A percentile compares a stretch with the other conserved stretches of the same genome.
Evolutionary conservation across 441 rosid species (phyloP).

Genomic region (Jatropha podagrica): DNA sequence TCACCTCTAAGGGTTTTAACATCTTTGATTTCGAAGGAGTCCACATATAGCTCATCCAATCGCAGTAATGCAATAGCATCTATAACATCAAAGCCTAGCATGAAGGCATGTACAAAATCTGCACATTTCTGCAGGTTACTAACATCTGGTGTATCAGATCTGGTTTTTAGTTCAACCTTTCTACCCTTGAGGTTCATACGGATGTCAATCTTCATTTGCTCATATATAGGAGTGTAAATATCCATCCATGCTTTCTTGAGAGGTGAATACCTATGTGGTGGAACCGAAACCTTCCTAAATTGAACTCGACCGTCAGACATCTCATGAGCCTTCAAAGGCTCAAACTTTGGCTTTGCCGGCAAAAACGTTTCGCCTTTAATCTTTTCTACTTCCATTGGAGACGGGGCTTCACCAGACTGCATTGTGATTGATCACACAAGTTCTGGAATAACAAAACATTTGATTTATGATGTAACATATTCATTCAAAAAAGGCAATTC

Average conservation of each 20-base stretch:
- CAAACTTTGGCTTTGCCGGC: conserved; percentile 62
- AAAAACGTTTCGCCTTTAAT: conserved; percentile 21
- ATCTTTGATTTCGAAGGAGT: too few species aligned
- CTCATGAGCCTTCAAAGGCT: conserved; percentile 76
- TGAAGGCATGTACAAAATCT: too few species aligned
- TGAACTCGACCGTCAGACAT: conserved; percentile 76
- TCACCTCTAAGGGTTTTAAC: too few species aligned
- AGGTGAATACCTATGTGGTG: conserved; percentile 75
- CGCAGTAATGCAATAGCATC: too few species aligned
- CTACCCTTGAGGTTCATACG: conserved; percentile 79
- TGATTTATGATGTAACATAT: neutral
- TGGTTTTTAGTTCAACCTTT: conserved; percentile 40
- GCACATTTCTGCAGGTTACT: too few species aligned
- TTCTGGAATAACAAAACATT: neutral
- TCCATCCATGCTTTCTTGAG: conserved; percentile 85
- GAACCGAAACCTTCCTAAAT: conserved; percentile 63
- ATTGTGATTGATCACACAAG: conserved; percentile 12
- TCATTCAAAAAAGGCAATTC: neutral
- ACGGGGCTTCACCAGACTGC: conserved; percentile 26
- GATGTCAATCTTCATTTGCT: conserved; percentile 80
- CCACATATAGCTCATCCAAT: too few species aligned
- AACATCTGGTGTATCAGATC: too few species aligned
- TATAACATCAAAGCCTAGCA: too few species aligned
- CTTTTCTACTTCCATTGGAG: conserved; percentile 49
- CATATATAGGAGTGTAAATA: conserved; percentile 62